Percentiles rank a stretch among this genome's conserved stretches.
Evolutionary conservation across 768 basidiomycete species (phyloP).

Genomic region (Rhodotorula sphaerocarpa): DNA sequence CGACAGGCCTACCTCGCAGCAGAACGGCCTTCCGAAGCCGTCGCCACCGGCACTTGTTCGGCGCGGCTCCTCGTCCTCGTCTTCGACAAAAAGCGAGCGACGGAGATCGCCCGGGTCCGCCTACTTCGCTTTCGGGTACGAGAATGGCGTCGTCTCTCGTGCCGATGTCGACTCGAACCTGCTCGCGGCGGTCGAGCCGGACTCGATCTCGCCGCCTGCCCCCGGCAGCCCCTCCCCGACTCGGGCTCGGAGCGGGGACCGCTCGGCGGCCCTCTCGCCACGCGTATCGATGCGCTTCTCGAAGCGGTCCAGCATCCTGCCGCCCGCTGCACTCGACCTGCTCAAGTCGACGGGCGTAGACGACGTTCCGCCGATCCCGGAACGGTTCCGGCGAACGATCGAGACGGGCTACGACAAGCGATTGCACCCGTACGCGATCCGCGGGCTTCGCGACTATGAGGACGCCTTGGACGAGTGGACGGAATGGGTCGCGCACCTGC

Average conservation of each 20-base stretch:
- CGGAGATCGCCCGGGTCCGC: conserved; percentile 15
- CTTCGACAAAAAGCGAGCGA: conserved; percentile 6
- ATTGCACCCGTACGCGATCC: conserved; percentile 40
- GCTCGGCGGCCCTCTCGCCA: conserved; percentile 27
- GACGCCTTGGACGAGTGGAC: conserved; percentile 35
- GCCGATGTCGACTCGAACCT: conserved; percentile 23
- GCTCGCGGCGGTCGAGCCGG: neutral
- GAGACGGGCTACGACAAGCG: conserved; percentile 35
- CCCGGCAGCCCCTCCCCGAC: conserved; percentile 14
- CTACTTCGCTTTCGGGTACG: conserved; percentile 34
- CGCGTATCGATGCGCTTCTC: conserved; percentile 41
- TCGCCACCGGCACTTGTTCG: too few species aligned
- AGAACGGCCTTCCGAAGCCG: too few species aligned
- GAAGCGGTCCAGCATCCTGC: conserved; percentile 40
- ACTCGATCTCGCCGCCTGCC: neutral
- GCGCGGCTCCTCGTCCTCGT: too few species aligned
- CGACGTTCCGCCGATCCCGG: conserved; percentile 38
- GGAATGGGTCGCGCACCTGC: conserved; percentile 26
- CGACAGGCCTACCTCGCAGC: too few species aligned
- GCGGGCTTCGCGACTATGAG: conserved; percentile 40
- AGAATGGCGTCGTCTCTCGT: conserved; percentile 21
- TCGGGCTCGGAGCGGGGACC: conserved; percentile 4
- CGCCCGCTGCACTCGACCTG: conserved; percentile 40
- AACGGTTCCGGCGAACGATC: conserved; percentile 16
- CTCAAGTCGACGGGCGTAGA: conserved; percentile 32